phyloP scores from a whole-genome alignment of 1,139 yeast genomes.

The Candida glucosophila region DNA sequence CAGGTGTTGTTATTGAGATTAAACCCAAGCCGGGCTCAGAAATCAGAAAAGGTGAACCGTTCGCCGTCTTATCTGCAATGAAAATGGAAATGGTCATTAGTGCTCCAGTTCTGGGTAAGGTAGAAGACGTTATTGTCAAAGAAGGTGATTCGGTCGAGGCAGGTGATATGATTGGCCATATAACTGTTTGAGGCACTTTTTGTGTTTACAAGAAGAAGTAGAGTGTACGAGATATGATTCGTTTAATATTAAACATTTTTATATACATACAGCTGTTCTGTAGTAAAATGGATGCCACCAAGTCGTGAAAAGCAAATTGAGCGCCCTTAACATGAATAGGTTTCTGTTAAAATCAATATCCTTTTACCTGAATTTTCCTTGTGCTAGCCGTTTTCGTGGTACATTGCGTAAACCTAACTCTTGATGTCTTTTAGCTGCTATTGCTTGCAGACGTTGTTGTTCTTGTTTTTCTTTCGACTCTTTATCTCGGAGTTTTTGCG shows the following conservation, averaged over 20 bases:
- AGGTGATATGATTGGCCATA: conserved; percentile 70
- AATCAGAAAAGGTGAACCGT: conserved; percentile 94
- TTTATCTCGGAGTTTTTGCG: conserved; percentile 15
- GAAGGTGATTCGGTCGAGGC: conserved; percentile 97
- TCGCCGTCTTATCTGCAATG: conserved; percentile 95
- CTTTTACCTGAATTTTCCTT: too few species aligned
- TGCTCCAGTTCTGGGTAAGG: conserved; percentile 82
- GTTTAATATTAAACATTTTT: too few species aligned
- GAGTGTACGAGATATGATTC: too few species aligned
- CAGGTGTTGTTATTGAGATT: conserved; percentile 95
- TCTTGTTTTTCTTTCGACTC: conserved; percentile 12
- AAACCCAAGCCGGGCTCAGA: conserved; percentile 80
- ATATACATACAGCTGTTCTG: too few species aligned
- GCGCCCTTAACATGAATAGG: too few species aligned
- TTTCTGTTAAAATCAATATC: too few species aligned
- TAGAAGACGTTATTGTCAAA: conserved; percentile 66
- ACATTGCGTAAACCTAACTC: conserved; percentile 15
- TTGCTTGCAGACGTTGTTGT: conserved; percentile 9
- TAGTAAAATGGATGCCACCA: too few species aligned
- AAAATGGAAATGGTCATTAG: conserved; percentile 99
- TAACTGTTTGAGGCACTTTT: too few species aligned
- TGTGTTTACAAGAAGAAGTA: too few species aligned
- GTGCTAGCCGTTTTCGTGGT: conserved; percentile 1
- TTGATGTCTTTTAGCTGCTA: conserved; percentile 12
- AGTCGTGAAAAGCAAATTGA: too few species aligned